Percentiles rank a stretch among this genome's conserved stretches.
These are phyloP conservation scores for Paralagenidium karlingii DNA, from an alignment of 352 stramenopile genomes.

Conservation along the genomic window DNA sequence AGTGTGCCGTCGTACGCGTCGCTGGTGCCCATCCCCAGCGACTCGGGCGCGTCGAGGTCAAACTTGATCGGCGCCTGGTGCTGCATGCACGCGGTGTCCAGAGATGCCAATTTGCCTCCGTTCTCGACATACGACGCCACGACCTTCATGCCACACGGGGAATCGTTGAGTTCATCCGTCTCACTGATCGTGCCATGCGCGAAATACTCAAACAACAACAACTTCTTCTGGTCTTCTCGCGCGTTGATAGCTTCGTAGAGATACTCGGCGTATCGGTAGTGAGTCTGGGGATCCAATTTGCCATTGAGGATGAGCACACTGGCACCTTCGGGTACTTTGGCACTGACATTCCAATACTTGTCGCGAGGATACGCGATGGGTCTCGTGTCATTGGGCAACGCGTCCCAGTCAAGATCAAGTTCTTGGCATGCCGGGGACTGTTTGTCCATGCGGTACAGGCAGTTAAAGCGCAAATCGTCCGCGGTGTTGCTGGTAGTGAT, in stretches of 20 bases:
- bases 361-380: neutral
- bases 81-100: conserved; percentile 49
- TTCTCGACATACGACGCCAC: conserved; percentile 42
- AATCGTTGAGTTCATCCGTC: no score
- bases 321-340: conserved; percentile 13
- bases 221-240: no score
- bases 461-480: conserved; percentile 15
- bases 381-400: no score
- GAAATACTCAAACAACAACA: conserved; percentile 21
- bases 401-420: conserved; percentile 40
- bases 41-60: no score
- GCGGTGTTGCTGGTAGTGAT: no score
- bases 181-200: conserved; percentile 31
- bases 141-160: conserved; percentile 23
- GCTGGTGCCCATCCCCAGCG: conserved; percentile 12
- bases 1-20: conserved; percentile 26
- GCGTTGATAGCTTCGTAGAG: conserved; percentile 16
- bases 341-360: conserved; percentile 18
- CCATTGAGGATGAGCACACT: conserved; percentile 42
- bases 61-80: no score
- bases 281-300: conserved; percentile 20
- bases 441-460: conserved; percentile 24
- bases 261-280: conserved; percentile 3
- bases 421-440: no score
- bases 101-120: conserved; percentile 22